Evolutionary conservation across 345 rosid species (phyloP), one percentile per base, ranked within the genome.

Genomic region (Salix arbutifolia): DNA sequence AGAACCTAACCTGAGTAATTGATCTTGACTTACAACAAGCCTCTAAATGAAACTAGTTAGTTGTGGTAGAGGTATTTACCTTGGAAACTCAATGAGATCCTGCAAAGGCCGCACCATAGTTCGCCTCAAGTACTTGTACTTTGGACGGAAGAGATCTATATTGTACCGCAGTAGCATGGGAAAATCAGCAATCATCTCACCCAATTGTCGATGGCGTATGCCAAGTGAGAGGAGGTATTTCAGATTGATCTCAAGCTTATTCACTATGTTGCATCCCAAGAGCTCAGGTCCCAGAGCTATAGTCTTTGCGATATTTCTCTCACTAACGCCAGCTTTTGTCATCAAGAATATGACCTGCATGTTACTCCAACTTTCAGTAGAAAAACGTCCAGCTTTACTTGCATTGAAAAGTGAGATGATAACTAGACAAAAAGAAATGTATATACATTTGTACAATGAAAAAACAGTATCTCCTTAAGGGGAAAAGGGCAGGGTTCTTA

Each of bases 111-210:
- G 90, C 79, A 93, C 86, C 97, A 95, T 91, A 31, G 83, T 87
- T 84, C 94, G 87, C 83, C 97, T 86, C 82, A 93, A 81, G 86
- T 90, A 95, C 4, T 73, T 83, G 76, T 95, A 90, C 85, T 95
- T 95, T 3, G 97, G 97, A 30, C 93, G 91, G 46, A 95, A 87
- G 62, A 83, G 83, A 65, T 89, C 96, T 23, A 88, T 78, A 69
- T 89, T 91, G 84, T 95, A 90, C 28, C 92, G 86, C 18, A 93
- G 97, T 40, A 95, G 86, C 97, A 88, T 84, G 40, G 96, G 97
- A 83, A 95, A 95, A 84, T 90, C 96, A 65, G 96, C 93, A 72
- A 93, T 84, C 97, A 95, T 95, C 85, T 87, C 88, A 6, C 97
- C 97, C 67, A 95, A 76, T 60, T 87, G 90, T 70, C 72, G 82